These are phyloP conservation scores for Mycena sanguinolenta DNA, from an alignment of 768 basidiomycete species.

Conservation along the genomic window DNA sequence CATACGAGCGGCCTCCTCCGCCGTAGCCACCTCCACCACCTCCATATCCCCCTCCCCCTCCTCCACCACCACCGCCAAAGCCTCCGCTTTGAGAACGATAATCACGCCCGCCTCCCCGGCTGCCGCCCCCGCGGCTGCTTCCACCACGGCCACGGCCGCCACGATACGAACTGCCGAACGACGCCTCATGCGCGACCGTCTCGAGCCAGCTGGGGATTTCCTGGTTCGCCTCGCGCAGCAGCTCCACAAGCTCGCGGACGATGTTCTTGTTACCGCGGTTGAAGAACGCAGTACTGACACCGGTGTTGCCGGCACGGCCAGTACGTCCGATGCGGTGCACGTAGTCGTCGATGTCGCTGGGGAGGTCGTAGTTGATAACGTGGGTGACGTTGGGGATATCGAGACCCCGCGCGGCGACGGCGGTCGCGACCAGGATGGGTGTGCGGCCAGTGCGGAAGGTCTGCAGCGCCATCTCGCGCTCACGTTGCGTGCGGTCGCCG, in stretches of 20 bases:
- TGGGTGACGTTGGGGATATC: conserved; percentile 99
- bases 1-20: conserved; percentile 22
- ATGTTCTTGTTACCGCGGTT: conserved; percentile 94
- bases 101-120: conserved; percentile 49
- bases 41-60: conserved; percentile 33
- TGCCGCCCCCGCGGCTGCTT: conserved; percentile 60
- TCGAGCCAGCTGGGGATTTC: conserved; percentile 94
- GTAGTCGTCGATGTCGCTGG: conserved; percentile 98
- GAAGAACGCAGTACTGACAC: conserved; percentile 96
- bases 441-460: conserved; percentile 97
- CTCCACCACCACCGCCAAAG: conserved; percentile 38
- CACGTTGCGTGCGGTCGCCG: conserved; percentile 97
- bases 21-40: conserved; percentile 35
- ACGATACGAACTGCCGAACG: conserved; percentile 73
- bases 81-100: conserved; percentile 50
- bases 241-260: conserved; percentile 90
- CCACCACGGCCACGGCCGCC: conserved; percentile 71
- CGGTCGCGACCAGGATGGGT: conserved; percentile 97
- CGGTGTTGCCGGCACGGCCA: conserved; percentile 98
- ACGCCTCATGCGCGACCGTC: conserved; percentile 83
- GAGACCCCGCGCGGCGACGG: conserved; percentile 98
- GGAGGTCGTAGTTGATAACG: conserved; percentile 98
- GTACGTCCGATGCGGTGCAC: conserved; percentile 98
- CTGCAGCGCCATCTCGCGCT: conserved; percentile 95
- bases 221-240: conserved; percentile 96